phyloP scores from a whole-genome alignment of 768 basidiomycete genomes.

The Coprinellus aureogranulatus region DNA sequence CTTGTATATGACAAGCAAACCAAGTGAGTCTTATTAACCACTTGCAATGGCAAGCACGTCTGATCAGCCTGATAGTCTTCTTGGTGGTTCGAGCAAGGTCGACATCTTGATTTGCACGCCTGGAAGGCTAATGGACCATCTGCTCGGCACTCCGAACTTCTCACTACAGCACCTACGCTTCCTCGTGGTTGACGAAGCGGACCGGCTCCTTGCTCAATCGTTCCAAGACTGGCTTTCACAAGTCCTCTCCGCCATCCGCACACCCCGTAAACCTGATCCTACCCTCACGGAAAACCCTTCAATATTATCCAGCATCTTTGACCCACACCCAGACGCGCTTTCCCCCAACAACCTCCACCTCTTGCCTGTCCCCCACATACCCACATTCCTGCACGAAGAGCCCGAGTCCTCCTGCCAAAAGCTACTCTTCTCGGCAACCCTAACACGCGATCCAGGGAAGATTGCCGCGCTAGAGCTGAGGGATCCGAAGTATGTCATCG shows the following conservation, averaged over 20 bases:
- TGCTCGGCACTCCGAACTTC: conserved; percentile 85
- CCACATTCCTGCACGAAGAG: conserved; percentile 55
- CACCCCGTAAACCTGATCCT: conserved; percentile 10
- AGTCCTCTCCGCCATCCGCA: conserved; percentile 72
- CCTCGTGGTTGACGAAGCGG: conserved; percentile 96
- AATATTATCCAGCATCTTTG: conserved; percentile 9
- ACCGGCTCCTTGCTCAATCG: conserved; percentile 89
- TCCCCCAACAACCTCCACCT: conserved; percentile 58
- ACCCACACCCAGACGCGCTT: conserved; percentile 51
- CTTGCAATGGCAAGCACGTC: too few relatives aligned
- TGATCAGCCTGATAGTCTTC: conserved; percentile 44
- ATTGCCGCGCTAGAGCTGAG: conserved; percentile 77
- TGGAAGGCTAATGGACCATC: conserved; percentile 90
- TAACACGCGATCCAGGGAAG: conserved; percentile 92
- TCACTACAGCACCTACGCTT: conserved; percentile 92
- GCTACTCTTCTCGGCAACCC: conserved; percentile 91
- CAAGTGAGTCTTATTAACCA: too few relatives aligned
- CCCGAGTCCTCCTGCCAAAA: conserved; percentile 81
- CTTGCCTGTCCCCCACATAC: conserved; percentile 36
- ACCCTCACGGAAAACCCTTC: background rate
- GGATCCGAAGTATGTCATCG: conserved; percentile 84
- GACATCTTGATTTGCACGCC: conserved; percentile 96
- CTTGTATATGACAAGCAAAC: conserved; percentile 61
- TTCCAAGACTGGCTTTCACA: conserved; percentile 94
- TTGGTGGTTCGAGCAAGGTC: conserved; percentile 86